Conservation (phyloP, 768 basidiomycete genomes). For the Coprinellus micaceus region DNA sequence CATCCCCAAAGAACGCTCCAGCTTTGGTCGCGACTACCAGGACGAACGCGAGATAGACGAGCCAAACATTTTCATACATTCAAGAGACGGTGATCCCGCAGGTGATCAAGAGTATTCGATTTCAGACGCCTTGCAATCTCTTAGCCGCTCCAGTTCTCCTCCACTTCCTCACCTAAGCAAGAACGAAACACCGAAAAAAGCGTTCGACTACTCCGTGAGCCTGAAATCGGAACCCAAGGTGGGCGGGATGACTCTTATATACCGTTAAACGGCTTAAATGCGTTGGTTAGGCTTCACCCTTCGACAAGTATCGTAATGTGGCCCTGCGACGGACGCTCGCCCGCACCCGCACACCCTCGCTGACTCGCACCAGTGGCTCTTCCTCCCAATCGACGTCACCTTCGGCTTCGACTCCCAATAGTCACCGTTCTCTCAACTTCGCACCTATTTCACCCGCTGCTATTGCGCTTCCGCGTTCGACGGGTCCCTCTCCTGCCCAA, state of each 20-base stretch:
- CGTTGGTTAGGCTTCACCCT: slow-evolving; percentile 63
- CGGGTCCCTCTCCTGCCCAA: slow-evolving; percentile 45
- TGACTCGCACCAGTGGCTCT: slow-evolving; percentile 53
- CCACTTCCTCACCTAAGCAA: slow-evolving; percentile 33
- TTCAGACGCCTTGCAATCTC: slow-evolving; percentile 52
- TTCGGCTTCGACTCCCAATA: slow-evolving; percentile 61
- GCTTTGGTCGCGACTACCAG: slow-evolving; percentile 29
- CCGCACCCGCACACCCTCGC: slow-evolving; percentile 61
- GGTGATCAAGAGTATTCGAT: slow-evolving; percentile 42
- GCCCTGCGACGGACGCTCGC: slow-evolving; percentile 49
- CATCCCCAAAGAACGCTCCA: slow-evolving; percentile 19
- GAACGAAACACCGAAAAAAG: slow-evolving; percentile 45
- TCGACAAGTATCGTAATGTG: slow-evolving; percentile 62
- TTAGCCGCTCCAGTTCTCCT: slow-evolving; percentile 55
- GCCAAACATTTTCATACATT: slow-evolving; percentile 51
- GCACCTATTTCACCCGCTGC: slow-evolving; percentile 42
- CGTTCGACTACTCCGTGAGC: slow-evolving; percentile 55
- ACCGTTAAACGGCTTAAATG: no score
- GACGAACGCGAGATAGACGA: slow-evolving; percentile 34
- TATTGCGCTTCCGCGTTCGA: slow-evolving; percentile 51
- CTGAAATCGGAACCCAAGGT: slow-evolving; percentile 63
- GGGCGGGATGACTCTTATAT: no score
- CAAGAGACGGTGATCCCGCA: slow-evolving; percentile 40
- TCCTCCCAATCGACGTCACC: slow-evolving; percentile 60
- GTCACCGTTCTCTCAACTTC: slow-evolving; percentile 42